Evolutionary conservation across 2,329 filamentous ascomycete genomes (phyloP).

Genomic region (Diaporthe batatas): DNA sequence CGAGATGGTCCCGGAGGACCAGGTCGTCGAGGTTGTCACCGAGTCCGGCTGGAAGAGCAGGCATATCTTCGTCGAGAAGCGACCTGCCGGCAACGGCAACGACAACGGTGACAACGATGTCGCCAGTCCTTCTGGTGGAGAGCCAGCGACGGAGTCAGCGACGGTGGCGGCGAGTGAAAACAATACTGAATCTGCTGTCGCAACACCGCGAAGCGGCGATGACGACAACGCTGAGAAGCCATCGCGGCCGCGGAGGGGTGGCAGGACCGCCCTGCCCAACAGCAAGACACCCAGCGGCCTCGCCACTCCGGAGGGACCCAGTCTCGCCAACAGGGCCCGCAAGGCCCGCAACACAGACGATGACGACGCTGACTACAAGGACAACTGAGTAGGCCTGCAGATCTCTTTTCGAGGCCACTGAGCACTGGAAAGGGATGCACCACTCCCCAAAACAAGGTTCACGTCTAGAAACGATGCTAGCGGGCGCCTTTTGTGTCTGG

Average conservation of each 20-base stretch:
- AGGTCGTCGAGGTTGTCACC: constrained; percentile 69
- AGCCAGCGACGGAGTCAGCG: not conserved
- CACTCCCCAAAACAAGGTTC: not conserved
- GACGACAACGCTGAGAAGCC: not conserved
- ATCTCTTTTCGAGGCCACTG: not conserved
- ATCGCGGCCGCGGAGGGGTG: not conserved
- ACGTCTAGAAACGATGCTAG: not conserved
- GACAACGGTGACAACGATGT: not conserved
- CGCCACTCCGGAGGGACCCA: not conserved
- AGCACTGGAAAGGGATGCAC: not conserved
- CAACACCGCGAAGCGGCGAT: not conserved
- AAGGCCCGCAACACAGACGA: constrained; percentile 1
- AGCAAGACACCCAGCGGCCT: not conserved
- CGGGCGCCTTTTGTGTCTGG: not conserved
- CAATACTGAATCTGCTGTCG: not conserved
- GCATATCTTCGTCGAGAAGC: constrained; percentile 55
- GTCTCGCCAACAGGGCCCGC: constrained; percentile 18
- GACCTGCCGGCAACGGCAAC: not conserved
- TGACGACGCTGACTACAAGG: not conserved
- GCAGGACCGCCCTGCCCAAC: constrained; percentile 22
- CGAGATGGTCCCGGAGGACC: constrained; percentile 81
- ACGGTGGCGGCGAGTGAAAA: not conserved
- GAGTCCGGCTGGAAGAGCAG: constrained; percentile 62
- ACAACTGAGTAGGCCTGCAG: not conserved
- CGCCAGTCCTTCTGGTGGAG: not conserved